Conservation (phyloP, 169 alveolate species). For the Cryptosporidium ubiquitum region DNA sequence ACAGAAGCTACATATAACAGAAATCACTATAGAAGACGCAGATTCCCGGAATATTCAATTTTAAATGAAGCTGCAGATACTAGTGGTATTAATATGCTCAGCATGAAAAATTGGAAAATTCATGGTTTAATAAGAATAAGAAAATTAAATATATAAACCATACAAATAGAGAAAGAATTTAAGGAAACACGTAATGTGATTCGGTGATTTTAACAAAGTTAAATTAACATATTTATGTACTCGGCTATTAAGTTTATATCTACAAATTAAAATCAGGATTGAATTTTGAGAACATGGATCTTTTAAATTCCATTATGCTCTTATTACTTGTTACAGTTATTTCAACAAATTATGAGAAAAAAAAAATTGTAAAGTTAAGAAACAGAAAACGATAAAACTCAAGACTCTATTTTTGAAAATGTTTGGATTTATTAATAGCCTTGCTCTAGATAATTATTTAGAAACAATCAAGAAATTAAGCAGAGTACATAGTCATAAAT, state of each 20-base stretch:
- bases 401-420: not conserved
- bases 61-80: not conserved
- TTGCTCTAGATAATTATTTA: not conserved
- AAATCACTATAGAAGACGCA: not conserved
- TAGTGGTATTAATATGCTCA: not conserved
- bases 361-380: not conserved
- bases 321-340: not conserved
- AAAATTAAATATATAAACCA: not conserved
- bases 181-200: not conserved
- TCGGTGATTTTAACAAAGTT: not conserved
- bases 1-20: not conserved
- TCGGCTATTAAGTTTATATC: not conserved
- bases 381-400: not conserved
- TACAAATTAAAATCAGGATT: not conserved
- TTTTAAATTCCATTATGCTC: not conserved
- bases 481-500: not conserved
- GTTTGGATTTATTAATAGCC: not conserved
- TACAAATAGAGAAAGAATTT: not conserved
- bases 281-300: not conserved
- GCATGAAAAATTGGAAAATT: not conserved
- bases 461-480: not conserved
- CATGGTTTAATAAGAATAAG: not conserved
- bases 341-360: constrained; percentile 1
- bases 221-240: not conserved
- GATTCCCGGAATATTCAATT: not conserved